phyloP scores from a whole-genome alignment of 2,329 filamentous ascomycete genomes.

The Phialophora expanda region DNA sequence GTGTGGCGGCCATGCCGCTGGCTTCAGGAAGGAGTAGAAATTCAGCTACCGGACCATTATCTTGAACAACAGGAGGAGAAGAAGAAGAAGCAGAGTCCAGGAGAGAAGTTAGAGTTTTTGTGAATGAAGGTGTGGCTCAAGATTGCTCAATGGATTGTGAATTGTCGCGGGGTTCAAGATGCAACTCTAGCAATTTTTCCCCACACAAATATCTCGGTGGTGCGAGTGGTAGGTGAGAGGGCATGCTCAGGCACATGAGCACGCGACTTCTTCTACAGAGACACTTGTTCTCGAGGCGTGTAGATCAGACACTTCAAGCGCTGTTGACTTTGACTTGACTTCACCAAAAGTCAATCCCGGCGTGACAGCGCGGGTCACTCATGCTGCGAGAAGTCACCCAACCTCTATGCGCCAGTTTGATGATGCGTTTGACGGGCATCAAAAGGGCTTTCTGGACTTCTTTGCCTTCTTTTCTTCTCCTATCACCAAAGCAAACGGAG shows the following conservation, averaged over 20 bases:
- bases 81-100: background rate
- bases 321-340: background rate
- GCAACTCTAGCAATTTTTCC: slow-evolving; percentile 13
- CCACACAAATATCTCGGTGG: slow-evolving; percentile 17
- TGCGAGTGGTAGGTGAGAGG: background rate
- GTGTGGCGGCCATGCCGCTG: slow-evolving; percentile 43
- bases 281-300: background rate
- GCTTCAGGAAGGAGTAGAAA: background rate
- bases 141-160: background rate
- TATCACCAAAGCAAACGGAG: background rate
- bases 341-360: background rate
- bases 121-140: background rate
- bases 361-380: background rate
- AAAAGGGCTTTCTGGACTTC: background rate
- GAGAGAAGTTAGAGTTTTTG: background rate
- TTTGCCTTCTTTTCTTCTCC: slow-evolving; percentile 2
- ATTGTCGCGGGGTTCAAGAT: background rate
- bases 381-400: background rate
- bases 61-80: background rate
- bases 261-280: slow-evolving; percentile 12
- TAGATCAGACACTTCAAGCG: background rate
- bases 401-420: background rate
- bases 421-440: background rate
- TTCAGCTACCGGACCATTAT: slow-evolving; percentile 1
- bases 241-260: slow-evolving; percentile 3